phyloP scores from a whole-genome alignment of 371 early-diverging fungal genomes.

The Dinochytrium kinnereticum region DNA sequence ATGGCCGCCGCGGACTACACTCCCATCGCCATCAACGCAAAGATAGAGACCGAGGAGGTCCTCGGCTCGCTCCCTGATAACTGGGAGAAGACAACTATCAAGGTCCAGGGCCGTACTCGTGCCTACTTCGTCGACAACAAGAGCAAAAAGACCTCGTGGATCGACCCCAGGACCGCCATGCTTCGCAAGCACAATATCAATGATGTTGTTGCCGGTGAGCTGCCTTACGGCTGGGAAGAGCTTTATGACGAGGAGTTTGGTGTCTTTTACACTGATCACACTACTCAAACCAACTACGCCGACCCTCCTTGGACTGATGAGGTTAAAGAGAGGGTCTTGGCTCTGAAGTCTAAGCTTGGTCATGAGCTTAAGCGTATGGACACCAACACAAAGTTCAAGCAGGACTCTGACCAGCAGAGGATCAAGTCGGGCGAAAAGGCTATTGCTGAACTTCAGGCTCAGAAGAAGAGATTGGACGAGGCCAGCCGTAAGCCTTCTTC shows the following conservation, averaged over 20 bases:
- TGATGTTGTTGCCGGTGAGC: conserved; percentile 43
- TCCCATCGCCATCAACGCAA: conserved; percentile 37
- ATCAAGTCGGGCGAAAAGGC: conserved; percentile 24
- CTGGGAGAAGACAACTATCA: conserved; percentile 34
- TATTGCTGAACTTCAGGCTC: conserved; percentile 19
- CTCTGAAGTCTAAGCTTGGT: conserved; percentile 11
- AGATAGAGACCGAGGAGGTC: conserved; percentile 44
- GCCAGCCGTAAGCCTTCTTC: neutral
- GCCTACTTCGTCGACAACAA: conserved; percentile 92
- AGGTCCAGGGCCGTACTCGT: conserved; percentile 19
- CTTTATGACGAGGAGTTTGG: conserved; percentile 21
- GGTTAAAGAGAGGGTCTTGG: conserved; percentile 22
- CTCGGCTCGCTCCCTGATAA: conserved; percentile 38
- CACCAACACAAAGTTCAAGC: conserved; percentile 8
- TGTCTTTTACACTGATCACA: conserved; percentile 39
- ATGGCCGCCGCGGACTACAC: conserved; percentile 18
- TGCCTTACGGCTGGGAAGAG: conserved; percentile 44
- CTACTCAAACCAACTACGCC: conserved; percentile 32
- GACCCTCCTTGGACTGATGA: conserved; percentile 39
- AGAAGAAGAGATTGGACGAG: conserved; percentile 28
- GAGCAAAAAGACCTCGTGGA: conserved; percentile 92
- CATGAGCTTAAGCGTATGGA: conserved; percentile 7
- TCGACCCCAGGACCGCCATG: conserved; percentile 44
- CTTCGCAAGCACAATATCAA: conserved; percentile 42
- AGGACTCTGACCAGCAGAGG: conserved; percentile 15